A percentile compares a stretch with the other conserved stretches of the same genome.
Conservation (phyloP, 2,329 filamentous ascomycete species). For the Fusarium incarnatum region DNA sequence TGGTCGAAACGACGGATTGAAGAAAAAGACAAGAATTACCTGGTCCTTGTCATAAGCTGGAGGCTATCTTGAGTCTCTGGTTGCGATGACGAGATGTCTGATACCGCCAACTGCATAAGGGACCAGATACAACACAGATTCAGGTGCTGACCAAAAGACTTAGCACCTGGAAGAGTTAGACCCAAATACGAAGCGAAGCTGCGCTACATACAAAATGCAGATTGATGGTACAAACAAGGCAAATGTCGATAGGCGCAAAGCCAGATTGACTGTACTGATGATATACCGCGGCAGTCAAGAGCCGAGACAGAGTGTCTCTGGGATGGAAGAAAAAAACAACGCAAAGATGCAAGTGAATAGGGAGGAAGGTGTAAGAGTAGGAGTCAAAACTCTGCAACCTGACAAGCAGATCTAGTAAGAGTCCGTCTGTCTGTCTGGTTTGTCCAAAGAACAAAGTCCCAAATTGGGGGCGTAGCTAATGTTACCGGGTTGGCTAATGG, state of each 20-base stretch:
- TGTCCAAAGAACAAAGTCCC: conserved; percentile 24
- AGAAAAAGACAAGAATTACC: conserved; percentile 16
- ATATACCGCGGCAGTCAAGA: conserved; percentile 6
- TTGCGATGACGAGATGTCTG: conserved; percentile 34
- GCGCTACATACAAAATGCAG: conserved; percentile 25
- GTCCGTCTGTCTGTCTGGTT: conserved; percentile 27
- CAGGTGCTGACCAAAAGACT: conserved; percentile 21
- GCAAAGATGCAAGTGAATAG: conserved; percentile 20
- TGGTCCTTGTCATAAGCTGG: conserved; percentile 13
- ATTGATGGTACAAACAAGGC: conserved; percentile 16
- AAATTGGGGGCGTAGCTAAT: conserved; percentile 35
- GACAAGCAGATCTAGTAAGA: conserved; percentile 34
- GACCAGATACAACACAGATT: conserved; percentile 1
- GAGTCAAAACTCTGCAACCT: conserved; percentile 23
- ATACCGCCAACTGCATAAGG: conserved; percentile 23
- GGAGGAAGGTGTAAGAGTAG: conserved; percentile 17
- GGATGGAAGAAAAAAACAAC: conserved; percentile 14
- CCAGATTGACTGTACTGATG: background rate
- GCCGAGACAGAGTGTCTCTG: background rate
- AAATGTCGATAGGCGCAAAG: conserved; percentile 17
- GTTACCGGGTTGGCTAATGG: conserved; percentile 26
- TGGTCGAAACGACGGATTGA: conserved; percentile 8
- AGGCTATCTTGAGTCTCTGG: conserved; percentile 3
- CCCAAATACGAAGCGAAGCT: conserved; percentile 28
- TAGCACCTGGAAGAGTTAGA: conserved; percentile 22